Evolutionary conservation across 495 filamentous ascomycete species (phyloP), one percentile per base, ranked within the genome.

Genomic region (Penicillium macrosclerotiorum): DNA sequence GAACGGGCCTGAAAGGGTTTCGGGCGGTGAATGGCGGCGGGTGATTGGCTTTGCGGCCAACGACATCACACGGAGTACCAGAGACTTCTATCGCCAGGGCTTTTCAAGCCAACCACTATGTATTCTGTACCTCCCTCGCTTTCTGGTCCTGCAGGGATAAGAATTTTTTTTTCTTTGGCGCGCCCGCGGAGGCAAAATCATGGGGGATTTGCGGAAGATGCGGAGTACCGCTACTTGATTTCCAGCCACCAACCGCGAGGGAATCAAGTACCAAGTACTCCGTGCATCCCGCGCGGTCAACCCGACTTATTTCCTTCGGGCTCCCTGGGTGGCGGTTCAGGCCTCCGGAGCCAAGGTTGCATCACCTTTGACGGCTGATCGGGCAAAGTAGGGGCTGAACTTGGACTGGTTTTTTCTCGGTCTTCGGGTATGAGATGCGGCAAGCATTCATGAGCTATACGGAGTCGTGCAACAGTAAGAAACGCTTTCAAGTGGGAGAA

Each of bases 21-120:
- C 26, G 50, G 59, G 59, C 59, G 59, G 59, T 63, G 59, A 63
- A 60, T 54, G 33, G 38, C 22, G 16, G 30, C 14, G 45, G 42
- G 23, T 49, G 46, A 60, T 57, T 60, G 54, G 53, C 39, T 38
- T 22, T 7, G 3, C 8, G 9, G 6, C 8, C 3, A 19, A 17
- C 24, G 38, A 33, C 31, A 25, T n/a, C n/a, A n/a, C n/a, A n/a
- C n/a, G 11, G 9, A 19, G 46, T 51, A 54, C 30, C 18, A 8
- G 20, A 23, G 26, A 13, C 23, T 14, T 8, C n/a, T n/a, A n/a
- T n/a, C n/a, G n/a, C n/a, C n/a, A n/a, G n/a, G n/a, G n/a, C 8
- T 13, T 23, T 5, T 13, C 1, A 13, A 0, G 13, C 0, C 1
- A 3, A n/a, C n/a, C n/a, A n/a, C n/a, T n/a, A 42, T 16, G 46